A percentile compares a stretch with the other conserved stretches of the same genome.
These are phyloP conservation scores for Macrocybe gigantea DNA, from an alignment of 768 basidiomycete species.

Conservation along the genomic window DNA sequence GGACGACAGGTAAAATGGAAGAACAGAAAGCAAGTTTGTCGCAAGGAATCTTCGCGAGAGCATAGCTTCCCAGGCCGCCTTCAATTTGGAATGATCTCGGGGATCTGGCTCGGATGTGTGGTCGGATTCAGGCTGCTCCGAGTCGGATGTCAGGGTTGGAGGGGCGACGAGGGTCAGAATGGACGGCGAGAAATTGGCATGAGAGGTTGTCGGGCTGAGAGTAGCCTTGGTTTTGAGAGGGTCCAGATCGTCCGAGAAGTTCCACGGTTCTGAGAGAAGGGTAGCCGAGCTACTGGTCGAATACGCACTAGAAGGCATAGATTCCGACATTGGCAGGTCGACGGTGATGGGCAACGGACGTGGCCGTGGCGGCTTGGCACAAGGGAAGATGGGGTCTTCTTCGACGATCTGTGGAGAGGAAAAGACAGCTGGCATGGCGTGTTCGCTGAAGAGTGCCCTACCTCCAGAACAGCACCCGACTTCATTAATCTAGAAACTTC, in stretches of 20 bases:
- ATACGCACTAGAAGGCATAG: constrained; percentile 11
- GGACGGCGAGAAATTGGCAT: background rate
- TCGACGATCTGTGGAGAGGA: constrained; percentile 53
- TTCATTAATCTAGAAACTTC: constrained; percentile 64
- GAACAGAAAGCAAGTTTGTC: constrained; percentile 45
- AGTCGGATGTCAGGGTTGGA: no score
- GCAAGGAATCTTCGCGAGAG: constrained; percentile 51
- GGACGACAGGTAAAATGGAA: constrained; percentile 63
- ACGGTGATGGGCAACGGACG: constrained; percentile 13
- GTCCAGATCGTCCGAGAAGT: background rate
- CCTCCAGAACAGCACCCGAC: constrained; percentile 60
- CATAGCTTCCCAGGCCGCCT: constrained; percentile 65
- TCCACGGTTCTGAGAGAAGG: constrained; percentile 16
- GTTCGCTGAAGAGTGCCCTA: constrained; percentile 18
- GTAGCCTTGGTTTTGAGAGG: constrained; percentile 4
- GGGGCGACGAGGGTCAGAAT: constrained; percentile 1
- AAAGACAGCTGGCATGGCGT: constrained; percentile 3
- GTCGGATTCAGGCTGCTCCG: constrained; percentile 10
- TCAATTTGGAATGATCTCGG: constrained; percentile 57
- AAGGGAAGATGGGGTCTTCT: constrained; percentile 71
- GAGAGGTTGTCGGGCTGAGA: background rate
- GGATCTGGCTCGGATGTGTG: constrained; percentile 24
- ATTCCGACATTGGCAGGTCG: constrained; percentile 14
- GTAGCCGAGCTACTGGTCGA: constrained; percentile 18
- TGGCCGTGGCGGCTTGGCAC: constrained; percentile 18